Percentiles rank a stretch among this genome's conserved stretches.
Conservation (phyloP, 2,329 filamentous ascomycete genomes). For the Microdochium paspali region DNA sequence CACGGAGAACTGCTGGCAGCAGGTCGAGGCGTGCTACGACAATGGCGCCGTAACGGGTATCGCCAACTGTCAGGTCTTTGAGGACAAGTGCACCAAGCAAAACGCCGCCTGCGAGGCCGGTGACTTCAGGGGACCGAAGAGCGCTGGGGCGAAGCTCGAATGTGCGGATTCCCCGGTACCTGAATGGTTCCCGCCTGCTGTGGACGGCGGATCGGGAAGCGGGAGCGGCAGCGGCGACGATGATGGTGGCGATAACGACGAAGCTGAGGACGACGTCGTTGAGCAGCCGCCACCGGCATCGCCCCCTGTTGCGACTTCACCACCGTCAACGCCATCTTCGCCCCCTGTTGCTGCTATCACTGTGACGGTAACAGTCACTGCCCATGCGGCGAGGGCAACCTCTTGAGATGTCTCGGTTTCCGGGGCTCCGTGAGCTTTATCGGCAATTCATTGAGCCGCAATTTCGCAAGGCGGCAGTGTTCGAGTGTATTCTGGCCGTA, state of each 20-base stretch:
- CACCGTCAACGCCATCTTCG: too few relatives aligned
- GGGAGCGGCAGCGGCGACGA: conserved; percentile 1
- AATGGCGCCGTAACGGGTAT: conserved; percentile 48
- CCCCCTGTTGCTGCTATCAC: too few relatives aligned
- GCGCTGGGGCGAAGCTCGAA: conserved; percentile 26
- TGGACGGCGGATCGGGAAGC: conserved; percentile 2
- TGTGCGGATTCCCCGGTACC: conserved; percentile 12
- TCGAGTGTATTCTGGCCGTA: too few relatives aligned
- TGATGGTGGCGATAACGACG: conserved; percentile 1
- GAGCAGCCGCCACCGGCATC: not conserved
- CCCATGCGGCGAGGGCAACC: not conserved
- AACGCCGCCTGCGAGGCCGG: conserved; percentile 30
- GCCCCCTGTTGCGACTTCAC: not conserved
- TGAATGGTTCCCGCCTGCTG: conserved; percentile 11
- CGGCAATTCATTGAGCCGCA: too few relatives aligned
- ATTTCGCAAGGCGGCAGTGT: too few relatives aligned
- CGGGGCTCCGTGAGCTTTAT: too few relatives aligned
- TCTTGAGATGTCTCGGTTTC: too few relatives aligned
- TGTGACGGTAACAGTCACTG: not conserved
- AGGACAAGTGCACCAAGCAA: conserved; percentile 47
- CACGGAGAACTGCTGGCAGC: conserved; percentile 45
- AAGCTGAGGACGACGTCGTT: conserved; percentile 1
- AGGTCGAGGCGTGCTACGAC: conserved; percentile 50
- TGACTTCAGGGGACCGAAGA: conserved; percentile 37
- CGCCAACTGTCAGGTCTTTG: conserved; percentile 51